Evolutionary conservation across 2,329 filamentous ascomycete species (phyloP).

Genomic region (Mycosphaerelloides madeirae): DNA sequence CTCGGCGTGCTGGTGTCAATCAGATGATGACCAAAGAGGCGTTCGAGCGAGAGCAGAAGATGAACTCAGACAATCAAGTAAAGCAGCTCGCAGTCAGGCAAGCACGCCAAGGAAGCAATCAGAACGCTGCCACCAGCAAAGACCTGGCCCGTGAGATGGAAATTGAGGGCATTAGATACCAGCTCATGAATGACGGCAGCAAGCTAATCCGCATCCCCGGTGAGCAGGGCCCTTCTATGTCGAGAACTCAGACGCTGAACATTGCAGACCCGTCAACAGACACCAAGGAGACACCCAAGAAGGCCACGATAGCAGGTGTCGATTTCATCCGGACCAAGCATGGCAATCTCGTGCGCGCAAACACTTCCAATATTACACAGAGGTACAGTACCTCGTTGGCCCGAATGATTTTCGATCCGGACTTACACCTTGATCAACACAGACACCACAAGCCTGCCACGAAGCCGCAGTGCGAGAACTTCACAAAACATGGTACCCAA

Average conservation of each 20-base stretch:
- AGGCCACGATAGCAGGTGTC: conserved; percentile 67
- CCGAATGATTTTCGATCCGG: no score
- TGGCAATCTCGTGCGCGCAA: conserved; percentile 70
- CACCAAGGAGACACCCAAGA: conserved; percentile 62
- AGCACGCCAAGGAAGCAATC: conserved; percentile 46
- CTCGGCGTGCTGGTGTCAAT: conserved; percentile 65
- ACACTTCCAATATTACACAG: conserved; percentile 6
- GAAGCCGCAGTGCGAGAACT: conserved; percentile 29
- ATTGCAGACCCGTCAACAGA: conserved; percentile 20
- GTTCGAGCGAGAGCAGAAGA: conserved; percentile 68
- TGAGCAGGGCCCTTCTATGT: conserved; percentile 41
- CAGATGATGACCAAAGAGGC: conserved; percentile 78
- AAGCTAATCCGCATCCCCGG: conserved; percentile 72
- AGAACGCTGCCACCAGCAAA: conserved; percentile 50
- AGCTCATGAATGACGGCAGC: conserved; percentile 70
- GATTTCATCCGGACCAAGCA: conserved; percentile 81
- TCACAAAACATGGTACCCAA: conserved; percentile 32
- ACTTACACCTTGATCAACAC: neutral
- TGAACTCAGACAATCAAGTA: conserved; percentile 60
- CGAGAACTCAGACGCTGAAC: conserved; percentile 10
- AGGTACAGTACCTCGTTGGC: conserved; percentile 16
- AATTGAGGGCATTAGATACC: conserved; percentile 69
- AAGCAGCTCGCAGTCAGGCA: conserved; percentile 50
- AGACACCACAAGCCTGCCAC: conserved; percentile 4
- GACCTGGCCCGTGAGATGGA: conserved; percentile 38